phyloP scores from a whole-genome alignment of 148 eudicot species.

The Rhododendron molle region DNA sequence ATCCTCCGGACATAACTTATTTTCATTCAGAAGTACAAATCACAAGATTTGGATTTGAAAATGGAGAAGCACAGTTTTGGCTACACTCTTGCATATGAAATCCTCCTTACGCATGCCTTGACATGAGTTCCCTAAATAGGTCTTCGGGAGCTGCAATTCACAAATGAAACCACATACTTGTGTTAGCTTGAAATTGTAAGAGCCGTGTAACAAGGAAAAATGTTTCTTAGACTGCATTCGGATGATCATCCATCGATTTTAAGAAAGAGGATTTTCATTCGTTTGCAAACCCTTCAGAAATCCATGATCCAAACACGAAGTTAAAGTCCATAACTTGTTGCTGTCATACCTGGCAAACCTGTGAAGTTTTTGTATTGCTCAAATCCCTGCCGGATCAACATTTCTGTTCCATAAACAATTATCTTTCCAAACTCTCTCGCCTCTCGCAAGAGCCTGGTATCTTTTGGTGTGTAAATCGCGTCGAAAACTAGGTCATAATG shows the following conservation, averaged over 20 bases:
- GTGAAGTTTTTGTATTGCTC: conserved; percentile 87
- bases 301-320: background rate
- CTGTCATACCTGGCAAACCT: conserved; percentile 59
- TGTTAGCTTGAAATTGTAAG: background rate
- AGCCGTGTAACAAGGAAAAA: background rate
- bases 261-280: background rate
- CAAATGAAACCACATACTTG: background rate
- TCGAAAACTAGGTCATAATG: conserved; percentile 71
- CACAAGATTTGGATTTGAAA: background rate
- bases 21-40: background rate
- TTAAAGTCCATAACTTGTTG: background rate
- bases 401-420: conserved; percentile 68
- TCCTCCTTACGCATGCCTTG: conserved; percentile 12
- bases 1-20: background rate
- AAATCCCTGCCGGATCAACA: conserved; percentile 80
- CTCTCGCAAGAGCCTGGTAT: conserved; percentile 68
- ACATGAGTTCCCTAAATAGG: conserved; percentile 43
- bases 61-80: background rate
- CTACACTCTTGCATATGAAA: background rate
- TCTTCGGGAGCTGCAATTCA: conserved; percentile 60
- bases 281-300: background rate
- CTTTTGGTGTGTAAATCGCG: conserved; percentile 79
- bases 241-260: background rate
- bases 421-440: conserved; percentile 57
- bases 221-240: background rate